A percentile compares a stretch with the other conserved stretches of the same genome.
These are phyloP conservation scores for Evernia prunastri DNA, from an alignment of 495 filamentous ascomycete species.

Conservation along the genomic window DNA sequence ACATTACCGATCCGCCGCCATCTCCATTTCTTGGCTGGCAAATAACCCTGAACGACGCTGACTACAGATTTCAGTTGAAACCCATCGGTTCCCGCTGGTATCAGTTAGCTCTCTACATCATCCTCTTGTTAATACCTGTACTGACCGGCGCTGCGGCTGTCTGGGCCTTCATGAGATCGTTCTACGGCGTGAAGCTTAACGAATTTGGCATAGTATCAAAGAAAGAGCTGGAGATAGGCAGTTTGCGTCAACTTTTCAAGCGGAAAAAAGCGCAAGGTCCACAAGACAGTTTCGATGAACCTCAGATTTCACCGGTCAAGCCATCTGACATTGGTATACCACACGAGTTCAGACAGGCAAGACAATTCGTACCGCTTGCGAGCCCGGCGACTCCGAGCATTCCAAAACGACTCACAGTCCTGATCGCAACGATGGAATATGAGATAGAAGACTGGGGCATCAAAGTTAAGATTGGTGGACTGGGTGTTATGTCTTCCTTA, in stretches of 20 bases:
- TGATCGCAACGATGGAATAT: conserved; percentile 49
- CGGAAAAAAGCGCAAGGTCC: no score
- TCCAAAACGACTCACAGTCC: no score
- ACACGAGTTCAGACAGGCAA: conserved; percentile 1
- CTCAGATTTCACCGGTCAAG: no score
- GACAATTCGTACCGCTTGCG: no score
- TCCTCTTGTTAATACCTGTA: conserved; percentile 40
- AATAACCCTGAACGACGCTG: conserved; percentile 41
- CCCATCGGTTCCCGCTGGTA: conserved; percentile 38
- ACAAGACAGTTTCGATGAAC: no score
- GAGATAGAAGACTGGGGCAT: conserved; percentile 46
- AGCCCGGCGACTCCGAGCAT: no score
- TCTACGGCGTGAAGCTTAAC: conserved; percentile 50
- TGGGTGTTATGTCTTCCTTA: conserved; percentile 46
- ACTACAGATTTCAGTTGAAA: conserved; percentile 35
- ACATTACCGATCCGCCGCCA: conserved; percentile 39
- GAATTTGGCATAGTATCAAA: conserved; percentile 13
- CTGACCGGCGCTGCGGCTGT: conserved; percentile 36
- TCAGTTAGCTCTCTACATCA: conserved; percentile 40
- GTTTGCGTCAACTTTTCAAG: no score
- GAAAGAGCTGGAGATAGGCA: no score
- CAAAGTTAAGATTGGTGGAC: conserved; percentile 46
- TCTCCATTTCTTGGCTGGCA: conserved; percentile 41
- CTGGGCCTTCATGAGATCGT: conserved; percentile 41
- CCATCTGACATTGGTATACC: background rate